Evolutionary conservation across 768 basidiomycete species (phyloP).

Genomic region (Botryobasidium botryosum): DNA sequence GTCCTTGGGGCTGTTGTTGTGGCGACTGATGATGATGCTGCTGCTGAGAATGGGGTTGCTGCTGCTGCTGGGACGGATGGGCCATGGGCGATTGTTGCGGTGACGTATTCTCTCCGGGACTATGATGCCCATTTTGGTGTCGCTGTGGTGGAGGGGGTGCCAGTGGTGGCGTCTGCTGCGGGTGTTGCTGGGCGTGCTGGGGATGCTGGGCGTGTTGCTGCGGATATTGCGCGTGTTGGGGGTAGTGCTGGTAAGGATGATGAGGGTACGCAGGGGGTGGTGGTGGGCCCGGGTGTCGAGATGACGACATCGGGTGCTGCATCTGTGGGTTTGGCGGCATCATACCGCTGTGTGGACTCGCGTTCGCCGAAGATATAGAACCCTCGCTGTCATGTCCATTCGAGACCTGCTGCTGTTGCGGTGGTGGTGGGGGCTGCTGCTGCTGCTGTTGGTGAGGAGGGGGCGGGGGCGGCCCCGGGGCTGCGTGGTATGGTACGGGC

Average conservation of each 20-base stretch:
- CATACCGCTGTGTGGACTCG: background rate
- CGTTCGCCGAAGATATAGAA: background rate
- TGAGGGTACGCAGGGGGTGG: background rate
- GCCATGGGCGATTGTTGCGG: too few relatives aligned
- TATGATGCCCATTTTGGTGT: too few relatives aligned
- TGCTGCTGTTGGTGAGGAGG: background rate
- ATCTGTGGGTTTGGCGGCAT: too few relatives aligned
- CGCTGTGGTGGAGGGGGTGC: too few relatives aligned
- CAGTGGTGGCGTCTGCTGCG: too few relatives aligned
- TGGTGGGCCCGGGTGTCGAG: background rate
- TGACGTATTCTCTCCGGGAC: too few relatives aligned
- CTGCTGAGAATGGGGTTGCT: slow-evolving; percentile 3
- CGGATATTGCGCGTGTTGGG: background rate
- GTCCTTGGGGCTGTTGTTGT: too few relatives aligned
- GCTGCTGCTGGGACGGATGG: slow-evolving; percentile 4
- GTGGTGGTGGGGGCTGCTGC: background rate
- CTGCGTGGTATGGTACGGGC: too few relatives aligned
- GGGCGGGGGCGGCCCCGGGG: background rate
- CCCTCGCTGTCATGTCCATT: background rate
- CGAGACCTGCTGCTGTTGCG: background rate
- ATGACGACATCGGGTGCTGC: too few relatives aligned
- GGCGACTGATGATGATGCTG: slow-evolving; percentile 2
- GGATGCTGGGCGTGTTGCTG: background rate
- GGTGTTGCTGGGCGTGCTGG: slow-evolving; percentile 1
- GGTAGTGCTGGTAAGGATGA: background rate